Base-by-base conservation (phyloP, 1,284 basidiomycete species). In the Puccinia horiana region DNA sequence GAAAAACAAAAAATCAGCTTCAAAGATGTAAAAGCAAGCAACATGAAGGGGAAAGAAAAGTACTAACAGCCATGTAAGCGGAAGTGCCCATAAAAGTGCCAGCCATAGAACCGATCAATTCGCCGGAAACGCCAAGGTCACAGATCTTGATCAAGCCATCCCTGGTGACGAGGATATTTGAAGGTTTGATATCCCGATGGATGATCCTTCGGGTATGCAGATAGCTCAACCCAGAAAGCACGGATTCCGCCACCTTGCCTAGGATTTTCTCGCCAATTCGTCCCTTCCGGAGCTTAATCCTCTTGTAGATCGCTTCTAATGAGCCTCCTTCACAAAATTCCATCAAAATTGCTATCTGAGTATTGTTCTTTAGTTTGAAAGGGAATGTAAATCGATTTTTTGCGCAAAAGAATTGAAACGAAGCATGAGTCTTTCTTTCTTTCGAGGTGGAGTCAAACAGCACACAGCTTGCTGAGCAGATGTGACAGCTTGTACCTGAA, bases 61-160 rank as follows among this genome's bases (percentile, higher is more conserved):
- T 29, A 91, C 94, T 87, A 85, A 96, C 94, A 83, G 95, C 95
- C 94, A 98, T 98, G 88, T 98, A 99, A 86, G 94, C 94, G 85
- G 93, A 94, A 2, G 96, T 98, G 1, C 96, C 96, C 0, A 95
- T 98, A 85, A 98, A 99, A 0, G 96, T 99, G 29, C 93, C 94
- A 0, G 96, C 96, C 80, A 93, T 88, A 35, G 94, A 96, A 86
- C 93, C 91, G 84, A 98, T 91, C 67, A 99, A 90, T 88, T 97
- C 94, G 37, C 96, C 96, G 26, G 95, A 96, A 11, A 99, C 96
- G 52, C 96, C 96, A 87, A 99, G 98, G 88, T 99, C 96, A 87
- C 91, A 93, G 12, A 99, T 89, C 88, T 96, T 98, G 86, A 98
- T 92, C 65, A 94, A 88, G 35, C 96, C 96, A 84, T 93, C 90